These are phyloP conservation scores for Citrullus colocynthis DNA, from an alignment of 306 rosid genomes.

Conservation along the genomic window DNA sequence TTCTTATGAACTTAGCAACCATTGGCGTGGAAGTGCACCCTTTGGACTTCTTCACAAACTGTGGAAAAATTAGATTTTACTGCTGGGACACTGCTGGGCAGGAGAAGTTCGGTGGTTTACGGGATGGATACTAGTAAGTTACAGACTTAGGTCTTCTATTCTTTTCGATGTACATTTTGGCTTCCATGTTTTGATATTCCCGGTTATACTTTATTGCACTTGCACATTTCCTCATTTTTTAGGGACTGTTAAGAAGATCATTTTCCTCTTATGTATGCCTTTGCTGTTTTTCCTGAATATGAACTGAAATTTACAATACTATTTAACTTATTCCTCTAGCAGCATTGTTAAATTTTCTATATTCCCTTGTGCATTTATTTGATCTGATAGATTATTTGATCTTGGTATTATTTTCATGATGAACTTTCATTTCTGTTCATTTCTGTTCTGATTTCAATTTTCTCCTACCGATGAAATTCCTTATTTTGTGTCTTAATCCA, in stretches of 20 bases:
- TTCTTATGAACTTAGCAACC: not conserved
- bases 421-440: not conserved
- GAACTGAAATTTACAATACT: not conserved
- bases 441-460: not conserved
- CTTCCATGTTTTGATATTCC: not conserved
- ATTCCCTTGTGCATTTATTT: not conserved
- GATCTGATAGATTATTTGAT: not conserved
- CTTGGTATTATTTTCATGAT: not conserved
- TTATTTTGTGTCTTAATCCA: not conserved
- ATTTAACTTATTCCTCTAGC: not conserved
- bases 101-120: constrained; percentile 2
- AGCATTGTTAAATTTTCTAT: not conserved
- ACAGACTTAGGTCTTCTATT: not conserved
- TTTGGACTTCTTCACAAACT: not conserved
- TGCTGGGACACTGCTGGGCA: constrained; percentile 9
- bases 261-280: no score
- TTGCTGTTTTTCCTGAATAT: not conserved
- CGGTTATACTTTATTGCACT: no score
- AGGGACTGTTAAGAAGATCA: no score
- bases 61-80: constrained; percentile 6
- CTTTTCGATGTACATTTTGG: not conserved
- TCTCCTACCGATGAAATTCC: not conserved
- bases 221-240: no score
- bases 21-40: constrained; percentile 7
- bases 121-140: constrained; percentile 5